These are phyloP conservation scores for Claviceps pazoutovae DNA, from an alignment of 2,329 filamentous ascomycete genomes.

Conservation along the genomic window DNA sequence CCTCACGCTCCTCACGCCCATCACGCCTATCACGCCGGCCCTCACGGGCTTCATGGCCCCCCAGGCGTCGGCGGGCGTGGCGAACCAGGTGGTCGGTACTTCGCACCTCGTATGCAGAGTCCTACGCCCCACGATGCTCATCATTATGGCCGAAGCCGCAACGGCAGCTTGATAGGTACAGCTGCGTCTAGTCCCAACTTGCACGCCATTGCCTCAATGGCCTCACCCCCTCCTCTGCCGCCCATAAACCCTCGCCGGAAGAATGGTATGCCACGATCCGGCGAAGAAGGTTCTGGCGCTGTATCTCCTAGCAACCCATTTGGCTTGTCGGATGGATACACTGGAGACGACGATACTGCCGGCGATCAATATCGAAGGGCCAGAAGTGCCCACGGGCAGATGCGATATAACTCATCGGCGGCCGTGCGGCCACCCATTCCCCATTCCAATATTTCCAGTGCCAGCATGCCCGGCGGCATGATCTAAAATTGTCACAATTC, in stretches of 20 bases:
- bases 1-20: too few relatives aligned
- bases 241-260: constrained; percentile 45
- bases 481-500: constrained; percentile 17
- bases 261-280: constrained; percentile 22
- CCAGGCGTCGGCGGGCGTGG: not conserved
- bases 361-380: constrained; percentile 1
- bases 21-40: not conserved
- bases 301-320: not conserved
- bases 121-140: constrained; percentile 7
- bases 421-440: not conserved
- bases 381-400: not conserved
- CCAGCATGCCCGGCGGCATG: constrained; percentile 29
- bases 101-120: not conserved
- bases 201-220: constrained; percentile 18
- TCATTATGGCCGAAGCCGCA: constrained; percentile 18
- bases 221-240: constrained; percentile 35
- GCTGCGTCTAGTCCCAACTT: constrained; percentile 24
- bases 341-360: not conserved
- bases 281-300: constrained; percentile 16
- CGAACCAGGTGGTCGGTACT: constrained; percentile 14
- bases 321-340: constrained; percentile 1
- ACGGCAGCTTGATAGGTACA: constrained; percentile 20
- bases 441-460: constrained; percentile 14
- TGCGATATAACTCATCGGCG: constrained; percentile 2
- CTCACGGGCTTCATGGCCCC: constrained; percentile 4